Conservation (phyloP, 1,284 basidiomycete species). For the Phlebopus sp. region DNA sequence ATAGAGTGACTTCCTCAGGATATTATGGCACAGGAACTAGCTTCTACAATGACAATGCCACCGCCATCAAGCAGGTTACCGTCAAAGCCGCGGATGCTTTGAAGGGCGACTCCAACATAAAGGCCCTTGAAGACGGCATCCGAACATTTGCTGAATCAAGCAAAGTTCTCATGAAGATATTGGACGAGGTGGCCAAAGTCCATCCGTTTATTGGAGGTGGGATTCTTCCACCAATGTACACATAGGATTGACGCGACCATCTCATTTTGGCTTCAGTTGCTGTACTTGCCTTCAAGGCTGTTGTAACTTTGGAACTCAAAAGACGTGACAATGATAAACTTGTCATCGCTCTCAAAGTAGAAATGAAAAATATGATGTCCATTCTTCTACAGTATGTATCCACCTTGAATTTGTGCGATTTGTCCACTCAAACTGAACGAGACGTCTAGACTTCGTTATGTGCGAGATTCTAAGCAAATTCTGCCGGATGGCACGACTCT, state of each 20-base stretch:
- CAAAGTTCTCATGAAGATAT: slow-evolving; percentile 24
- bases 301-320: slow-evolving; percentile 28
- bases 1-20: neutral
- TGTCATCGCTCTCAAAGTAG: slow-evolving; percentile 25
- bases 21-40: neutral
- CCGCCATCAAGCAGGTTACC: neutral
- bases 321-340: slow-evolving; percentile 30
- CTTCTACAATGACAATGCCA: slow-evolving; percentile 2
- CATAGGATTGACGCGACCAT: neutral
- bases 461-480: slow-evolving; percentile 8
- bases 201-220: slow-evolving; percentile 24
- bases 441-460: slow-evolving; percentile 10
- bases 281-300: slow-evolving; percentile 33
- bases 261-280: slow-evolving; percentile 15
- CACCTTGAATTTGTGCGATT: neutral
- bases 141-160: slow-evolving; percentile 26
- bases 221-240: neutral
- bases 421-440: neutral
- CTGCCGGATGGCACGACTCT: slow-evolving; percentile 9
- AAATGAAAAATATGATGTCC: slow-evolving; percentile 31
- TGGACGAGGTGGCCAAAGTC: slow-evolving; percentile 29
- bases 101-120: neutral
- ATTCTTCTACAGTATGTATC: slow-evolving; percentile 22
- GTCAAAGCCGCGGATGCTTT: neutral
- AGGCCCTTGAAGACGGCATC: slow-evolving; percentile 17